Conservation (phyloP, 352 stramenopile species). For the Pythium myriotylum region DNA sequence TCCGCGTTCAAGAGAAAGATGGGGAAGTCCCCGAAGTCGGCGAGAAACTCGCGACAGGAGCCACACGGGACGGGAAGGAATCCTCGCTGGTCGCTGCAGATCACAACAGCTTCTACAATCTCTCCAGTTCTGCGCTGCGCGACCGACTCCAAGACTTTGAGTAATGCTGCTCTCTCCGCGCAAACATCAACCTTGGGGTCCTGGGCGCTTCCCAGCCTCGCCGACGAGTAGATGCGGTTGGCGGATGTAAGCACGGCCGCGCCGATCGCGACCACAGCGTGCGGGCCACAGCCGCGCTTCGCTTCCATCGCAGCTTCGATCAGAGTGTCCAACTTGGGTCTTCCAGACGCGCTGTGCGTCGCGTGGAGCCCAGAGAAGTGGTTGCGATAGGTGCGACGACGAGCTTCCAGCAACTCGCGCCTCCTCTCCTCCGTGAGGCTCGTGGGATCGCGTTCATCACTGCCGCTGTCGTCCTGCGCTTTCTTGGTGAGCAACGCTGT, state of each 20-base stretch:
- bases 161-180: constrained; percentile 53
- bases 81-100: constrained; percentile 53
- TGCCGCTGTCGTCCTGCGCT: not conserved
- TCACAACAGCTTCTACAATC: constrained; percentile 48
- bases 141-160: constrained; percentile 43
- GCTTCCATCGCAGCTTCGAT: constrained; percentile 50
- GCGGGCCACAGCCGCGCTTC: constrained; percentile 30
- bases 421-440: constrained; percentile 16
- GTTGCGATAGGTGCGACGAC: constrained; percentile 47
- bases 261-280: constrained; percentile 42
- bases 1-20: constrained; percentile 65
- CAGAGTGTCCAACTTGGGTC: constrained; percentile 51
- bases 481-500: not conserved
- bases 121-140: constrained; percentile 3
- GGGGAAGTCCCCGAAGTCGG: constrained; percentile 71
- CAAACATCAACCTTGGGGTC: constrained; percentile 47
- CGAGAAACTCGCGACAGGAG: constrained; percentile 68
- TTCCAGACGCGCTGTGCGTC: constrained; percentile 29
- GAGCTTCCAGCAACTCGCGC: constrained; percentile 38
- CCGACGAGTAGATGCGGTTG: constrained; percentile 44
- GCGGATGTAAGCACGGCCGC: constrained; percentile 53
- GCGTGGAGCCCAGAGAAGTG: constrained; percentile 49
- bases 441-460: not conserved
- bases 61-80: constrained; percentile 68
- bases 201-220: constrained; percentile 43